Percentiles rank a stretch among this genome's conserved stretches.
Conservation (phyloP, 139 green algal genomes). For the Spirogloea muscicola region DNA sequence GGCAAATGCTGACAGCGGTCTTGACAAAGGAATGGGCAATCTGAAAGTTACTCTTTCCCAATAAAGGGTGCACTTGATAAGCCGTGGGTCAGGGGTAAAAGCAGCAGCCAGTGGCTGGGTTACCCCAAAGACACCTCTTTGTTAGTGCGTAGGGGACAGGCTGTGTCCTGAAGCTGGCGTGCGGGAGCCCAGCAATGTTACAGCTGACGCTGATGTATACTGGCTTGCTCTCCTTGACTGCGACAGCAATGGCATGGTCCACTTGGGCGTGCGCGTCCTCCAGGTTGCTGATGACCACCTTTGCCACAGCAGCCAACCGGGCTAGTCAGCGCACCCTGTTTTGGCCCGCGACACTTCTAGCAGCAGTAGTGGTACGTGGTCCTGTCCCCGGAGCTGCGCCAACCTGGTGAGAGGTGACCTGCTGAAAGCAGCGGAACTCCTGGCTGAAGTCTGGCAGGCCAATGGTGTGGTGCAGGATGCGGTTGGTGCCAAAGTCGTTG, state of each 20-base stretch:
- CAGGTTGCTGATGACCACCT: constrained; percentile 53
- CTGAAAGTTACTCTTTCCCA: background rate
- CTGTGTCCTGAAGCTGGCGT: constrained; percentile 54
- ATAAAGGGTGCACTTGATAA: background rate
- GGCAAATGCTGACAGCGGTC: background rate
- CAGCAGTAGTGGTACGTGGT: no score
- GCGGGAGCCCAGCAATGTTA: constrained; percentile 47
- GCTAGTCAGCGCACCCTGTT: no score
- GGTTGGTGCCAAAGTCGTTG: constrained; percentile 70
- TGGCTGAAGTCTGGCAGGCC: constrained; percentile 61
- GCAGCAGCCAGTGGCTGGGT: background rate
- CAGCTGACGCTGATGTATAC: constrained; percentile 62
- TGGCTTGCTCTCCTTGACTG: constrained; percentile 59
- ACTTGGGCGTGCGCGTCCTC: constrained; percentile 64
- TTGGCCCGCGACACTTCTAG: no score
- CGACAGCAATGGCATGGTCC: constrained; percentile 62
- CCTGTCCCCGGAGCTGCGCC: no score
- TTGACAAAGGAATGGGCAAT: background rate
- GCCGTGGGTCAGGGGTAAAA: background rate
- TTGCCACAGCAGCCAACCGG: no score
- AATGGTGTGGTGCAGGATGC: constrained; percentile 74
- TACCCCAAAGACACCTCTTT: background rate
- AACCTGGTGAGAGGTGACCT: constrained; percentile 61
- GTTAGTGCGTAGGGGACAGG: constrained; percentile 46
- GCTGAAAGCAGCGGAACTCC: constrained; percentile 61